Evolutionary conservation across 345 rosid genomes (phyloP).

Genomic region (Salix brachista): DNA sequence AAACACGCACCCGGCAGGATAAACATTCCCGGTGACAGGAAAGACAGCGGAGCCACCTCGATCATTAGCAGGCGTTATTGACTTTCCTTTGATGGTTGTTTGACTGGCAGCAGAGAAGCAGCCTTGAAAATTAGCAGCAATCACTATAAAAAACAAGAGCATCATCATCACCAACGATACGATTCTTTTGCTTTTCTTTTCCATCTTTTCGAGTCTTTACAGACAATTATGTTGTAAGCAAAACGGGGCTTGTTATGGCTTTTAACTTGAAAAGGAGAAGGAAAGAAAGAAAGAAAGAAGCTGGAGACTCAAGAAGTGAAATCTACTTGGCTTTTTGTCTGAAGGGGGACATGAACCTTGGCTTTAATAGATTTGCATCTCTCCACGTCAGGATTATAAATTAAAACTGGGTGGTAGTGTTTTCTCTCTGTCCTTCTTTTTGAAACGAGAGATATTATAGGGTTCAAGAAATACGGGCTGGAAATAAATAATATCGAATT

Average conservation of each 20-base stretch:
- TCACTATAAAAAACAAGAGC: slow-evolving; percentile 2
- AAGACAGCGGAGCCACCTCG: slow-evolving; percentile 51
- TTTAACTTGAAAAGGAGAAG: neutral
- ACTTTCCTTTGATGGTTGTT: slow-evolving; percentile 18
- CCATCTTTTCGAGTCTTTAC: slow-evolving; percentile 14
- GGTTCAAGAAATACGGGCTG: too few species aligned
- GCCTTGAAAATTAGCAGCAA: slow-evolving; percentile 18
- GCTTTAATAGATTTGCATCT: neutral
- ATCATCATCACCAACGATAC: neutral
- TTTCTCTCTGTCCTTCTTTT: too few species aligned
- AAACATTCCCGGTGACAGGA: slow-evolving; percentile 69
- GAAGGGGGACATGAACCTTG: neutral
- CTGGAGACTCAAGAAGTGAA: neutral
- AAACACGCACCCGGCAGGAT: slow-evolving; percentile 91
- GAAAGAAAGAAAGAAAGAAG: neutral
- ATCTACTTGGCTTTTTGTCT: neutral
- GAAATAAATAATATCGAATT: too few species aligned
- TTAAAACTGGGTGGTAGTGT: neutral
- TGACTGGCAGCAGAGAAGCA: slow-evolving; percentile 31
- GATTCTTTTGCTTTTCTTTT: slow-evolving; percentile 1
- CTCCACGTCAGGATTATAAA: neutral
- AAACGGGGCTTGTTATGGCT: neutral
- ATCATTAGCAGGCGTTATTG: slow-evolving; percentile 7
- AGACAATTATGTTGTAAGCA: neutral
- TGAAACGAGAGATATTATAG: too few species aligned